Base-by-base conservation (phyloP, 768 basidiomycete species). In the Roridomyces roridus region DNA sequence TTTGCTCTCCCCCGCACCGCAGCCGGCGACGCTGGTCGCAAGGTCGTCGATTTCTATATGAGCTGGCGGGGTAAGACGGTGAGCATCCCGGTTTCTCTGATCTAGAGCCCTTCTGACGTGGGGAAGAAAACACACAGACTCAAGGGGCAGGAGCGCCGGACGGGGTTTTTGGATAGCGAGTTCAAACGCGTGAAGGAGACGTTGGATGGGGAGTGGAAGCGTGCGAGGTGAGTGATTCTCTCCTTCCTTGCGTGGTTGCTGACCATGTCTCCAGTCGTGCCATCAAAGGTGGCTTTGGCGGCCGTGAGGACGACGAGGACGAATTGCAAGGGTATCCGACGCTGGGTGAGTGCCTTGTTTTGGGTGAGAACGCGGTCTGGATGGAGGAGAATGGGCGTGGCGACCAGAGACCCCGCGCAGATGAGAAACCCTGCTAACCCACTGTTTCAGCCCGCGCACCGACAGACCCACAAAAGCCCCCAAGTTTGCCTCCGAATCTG, bases 31-130 rank as follows among this genome's bases (percentile, higher is more conserved):
- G 73, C 71, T 11, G 74, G 73, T 20, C 70, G 71, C 48, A 79
- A 74, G 59, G 73, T 74, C 35, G 74, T 81, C 29, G 79, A 83
- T 63, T 82, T 80, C 65, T 81, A 81, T 59, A 78, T 80, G 77
- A 76, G 78, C 26, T 82, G 80, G 80, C 70, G 72, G 58, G 73
- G 76, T 14, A 73, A 76, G 66, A 73, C 67, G 46, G 79, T 79
- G 43, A 46, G 76, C 57, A 9, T 31, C 23, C 20, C n/a, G n/a
- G n/a, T n/a, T n/a, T n/a, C n/a, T n/a, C n/a, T n/a, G n/a, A n/a
- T n/a, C n/a, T n/a, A n/a, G n/a, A n/a, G n/a, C n/a, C n/a, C n/a
- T n/a, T n/a, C n/a, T n/a, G n/a, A n/a, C n/a, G n/a, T n/a, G n/a
- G n/a, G 34, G 4, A 51, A 62, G 60, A 57, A 53, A 48, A 52